Percentiles rank a stretch among this genome's conserved stretches.
Conservation (phyloP, 73 alveolate genomes). For the Paramecium octaurelia region DNA sequence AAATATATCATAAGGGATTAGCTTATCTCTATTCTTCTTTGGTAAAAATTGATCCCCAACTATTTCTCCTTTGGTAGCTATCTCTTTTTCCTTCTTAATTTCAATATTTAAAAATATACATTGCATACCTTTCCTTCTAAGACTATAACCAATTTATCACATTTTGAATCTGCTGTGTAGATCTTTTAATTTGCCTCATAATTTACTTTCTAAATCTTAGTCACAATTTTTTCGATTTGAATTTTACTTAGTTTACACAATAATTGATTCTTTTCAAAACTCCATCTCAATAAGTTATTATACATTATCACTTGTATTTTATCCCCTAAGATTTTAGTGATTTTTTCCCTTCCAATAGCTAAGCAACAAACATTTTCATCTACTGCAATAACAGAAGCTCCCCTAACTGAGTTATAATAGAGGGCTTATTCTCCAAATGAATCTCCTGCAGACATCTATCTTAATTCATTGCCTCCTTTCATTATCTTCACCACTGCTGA, state of each 20-base stretch:
- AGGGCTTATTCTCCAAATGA: slow-evolving; percentile 72
- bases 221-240: slow-evolving; percentile 54
- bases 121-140: slow-evolving; percentile 51
- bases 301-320: slow-evolving; percentile 60
- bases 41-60: slow-evolving; percentile 67
- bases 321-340: slow-evolving; percentile 59
- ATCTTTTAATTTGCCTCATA: slow-evolving; percentile 7
- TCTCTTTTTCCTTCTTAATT: slow-evolving; percentile 62
- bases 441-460: slow-evolving; percentile 67
- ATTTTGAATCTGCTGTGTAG: neutral
- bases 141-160: slow-evolving; percentile 40
- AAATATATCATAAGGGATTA: slow-evolving; percentile 68
- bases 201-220: slow-evolving; percentile 40
- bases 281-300: slow-evolving; percentile 59
- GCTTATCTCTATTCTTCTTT: slow-evolving; percentile 61
- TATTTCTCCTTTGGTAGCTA: slow-evolving; percentile 67
- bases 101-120: neutral
- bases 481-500: slow-evolving; percentile 53
- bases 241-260: slow-evolving; percentile 52
- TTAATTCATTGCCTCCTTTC: slow-evolving; percentile 64
- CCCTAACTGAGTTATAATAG: slow-evolving; percentile 60
- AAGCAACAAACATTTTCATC: slow-evolving; percentile 54
- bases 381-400: slow-evolving; percentile 68
- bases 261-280: slow-evolving; percentile 49
- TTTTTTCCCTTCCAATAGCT: slow-evolving; percentile 60